A percentile compares a stretch with the other conserved stretches of the same genome.
Evolutionary conservation across 257 asterid genomes (phyloP).

Genomic region (Ligustrum vulgare): DNA sequence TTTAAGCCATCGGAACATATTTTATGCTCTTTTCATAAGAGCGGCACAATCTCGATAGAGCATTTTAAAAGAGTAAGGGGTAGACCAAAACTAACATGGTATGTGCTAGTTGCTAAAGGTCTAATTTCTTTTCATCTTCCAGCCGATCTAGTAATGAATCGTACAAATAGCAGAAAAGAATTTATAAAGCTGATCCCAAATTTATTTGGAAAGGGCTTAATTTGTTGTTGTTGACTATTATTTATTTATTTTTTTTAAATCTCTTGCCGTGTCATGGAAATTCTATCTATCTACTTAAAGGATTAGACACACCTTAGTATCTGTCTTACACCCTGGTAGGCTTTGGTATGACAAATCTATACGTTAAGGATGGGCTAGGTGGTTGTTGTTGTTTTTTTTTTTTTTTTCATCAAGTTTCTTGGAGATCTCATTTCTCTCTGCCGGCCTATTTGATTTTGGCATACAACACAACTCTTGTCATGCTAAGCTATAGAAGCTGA

Average conservation of each 20-base stretch:
- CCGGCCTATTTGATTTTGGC: neutral
- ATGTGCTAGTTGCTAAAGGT: too few relatives aligned
- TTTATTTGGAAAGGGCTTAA: too few relatives aligned
- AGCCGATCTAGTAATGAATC: neutral
- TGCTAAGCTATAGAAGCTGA: neutral
- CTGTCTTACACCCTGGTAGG: neutral
- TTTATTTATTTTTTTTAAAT: neutral
- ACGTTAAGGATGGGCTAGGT: neutral
- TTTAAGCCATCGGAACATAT: too few relatives aligned
- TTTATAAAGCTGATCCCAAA: too few relatives aligned
- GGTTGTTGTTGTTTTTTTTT: neutral
- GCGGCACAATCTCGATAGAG: too few relatives aligned
- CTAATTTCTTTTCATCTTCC: too few relatives aligned
- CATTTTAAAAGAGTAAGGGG: too few relatives aligned
- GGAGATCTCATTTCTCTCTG: too few relatives aligned
- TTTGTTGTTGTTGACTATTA: too few relatives aligned
- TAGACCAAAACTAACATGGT: too few relatives aligned
- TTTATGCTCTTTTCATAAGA: too few relatives aligned
- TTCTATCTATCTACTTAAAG: neutral
- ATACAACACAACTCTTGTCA: neutral
- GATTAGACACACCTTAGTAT: neutral
- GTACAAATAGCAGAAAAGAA: too few relatives aligned
- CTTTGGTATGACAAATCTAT: neutral
- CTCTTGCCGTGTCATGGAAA: neutral
- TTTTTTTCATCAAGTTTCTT: neutral